Base-by-base conservation (phyloP, 2,329 filamentous ascomycete species). In the Emericellopsis cladophorae region DNA sequence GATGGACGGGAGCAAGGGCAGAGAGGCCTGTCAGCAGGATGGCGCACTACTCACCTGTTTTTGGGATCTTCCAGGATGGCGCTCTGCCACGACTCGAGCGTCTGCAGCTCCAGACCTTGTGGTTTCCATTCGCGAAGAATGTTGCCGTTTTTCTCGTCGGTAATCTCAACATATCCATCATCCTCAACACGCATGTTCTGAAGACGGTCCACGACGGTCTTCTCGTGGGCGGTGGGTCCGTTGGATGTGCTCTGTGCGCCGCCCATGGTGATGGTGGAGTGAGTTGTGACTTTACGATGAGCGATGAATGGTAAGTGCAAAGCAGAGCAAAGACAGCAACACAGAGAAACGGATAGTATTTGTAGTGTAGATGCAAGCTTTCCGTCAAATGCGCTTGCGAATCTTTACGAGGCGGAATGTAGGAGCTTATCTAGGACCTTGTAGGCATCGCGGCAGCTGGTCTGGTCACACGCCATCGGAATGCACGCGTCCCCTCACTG, bases 11-110 rank as follows among this genome's bases (percentile, higher is more conserved):
- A 16, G 29, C 21, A 15, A 7, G 9, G 16, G 8, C n/a, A n/a
- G n/a, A n/a, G n/a, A n/a, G n/a, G n/a, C n/a, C n/a, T n/a, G n/a
- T n/a, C n/a, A n/a, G n/a, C n/a, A n/a, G n/a, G n/a, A n/a, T n/a
- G n/a, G n/a, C n/a, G n/a, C n/a, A n/a, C 14, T 15, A n/a, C n/a
- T 15, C 47, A 79, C 79, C 73, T 77, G 65, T 72, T 79, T 62
- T 78, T 78, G 15, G 80, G 74, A 52, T 84, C 77, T 37, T 70
- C 61, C 46, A 85, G 65, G 29, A 84, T 61, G 48, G 70, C 62
- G 38, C 68, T 66, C 58, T 83, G 75, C 78, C 80, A 83, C 37
- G 69, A 56, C 43, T 66, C 59, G 10, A 78, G 63, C 5, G 68
- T 58, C 11, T 65, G 54, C 11, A 76, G 55, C 2, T 70, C 70